A percentile compares a stretch with the other conserved stretches of the same genome.
phyloP scores from a whole-genome alignment of 805 yeast species.

The Kregervanrija pseudodelftensis region DNA sequence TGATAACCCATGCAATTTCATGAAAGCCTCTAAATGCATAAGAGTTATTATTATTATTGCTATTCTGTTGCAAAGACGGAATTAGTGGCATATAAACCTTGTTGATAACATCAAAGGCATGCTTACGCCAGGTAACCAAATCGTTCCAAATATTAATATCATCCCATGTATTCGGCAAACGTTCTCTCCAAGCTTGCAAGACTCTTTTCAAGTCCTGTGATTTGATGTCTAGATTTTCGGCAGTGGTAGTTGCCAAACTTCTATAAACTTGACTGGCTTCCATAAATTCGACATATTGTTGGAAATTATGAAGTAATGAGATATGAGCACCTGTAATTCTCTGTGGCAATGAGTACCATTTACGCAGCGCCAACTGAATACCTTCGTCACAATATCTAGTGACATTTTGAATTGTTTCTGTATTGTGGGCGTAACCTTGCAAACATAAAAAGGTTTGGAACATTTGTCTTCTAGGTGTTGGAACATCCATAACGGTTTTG shows the following conservation, averaged over 20 bases:
- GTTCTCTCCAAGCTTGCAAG: conserved; percentile 95
- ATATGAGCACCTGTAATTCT: conserved; percentile 74
- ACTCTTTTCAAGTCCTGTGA: conserved; percentile 93
- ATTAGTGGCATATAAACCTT: conserved; percentile 89
- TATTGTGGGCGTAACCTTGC: conserved; percentile 89
- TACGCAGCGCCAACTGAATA: conserved; percentile 81
- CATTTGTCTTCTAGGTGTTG: conserved; percentile 93
- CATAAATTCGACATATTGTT: conserved; percentile 94
- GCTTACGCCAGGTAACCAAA: conserved; percentile 96
- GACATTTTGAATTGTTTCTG: conserved; percentile 78
- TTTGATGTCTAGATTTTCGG: conserved; percentile 84
- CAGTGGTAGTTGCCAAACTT: conserved; percentile 80
- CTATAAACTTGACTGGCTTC: conserved; percentile 95
- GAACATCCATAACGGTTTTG: conserved; percentile 95
- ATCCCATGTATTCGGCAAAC: conserved; percentile 95
- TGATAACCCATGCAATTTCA: conserved; percentile 98
- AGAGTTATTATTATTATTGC: conserved; percentile 70
- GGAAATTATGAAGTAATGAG: conserved; percentile 87
- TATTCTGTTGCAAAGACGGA: conserved; percentile 72
- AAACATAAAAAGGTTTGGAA: conserved; percentile 90
- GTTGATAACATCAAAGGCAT: conserved; percentile 93
- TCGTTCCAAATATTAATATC: conserved; percentile 98
- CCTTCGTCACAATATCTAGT: conserved; percentile 92
- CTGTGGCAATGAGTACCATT: conserved; percentile 89
- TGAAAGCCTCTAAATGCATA: conserved; percentile 97